A percentile compares a stretch with the other conserved stretches of the same genome.
Evolutionary conservation across 352 stramenopile genomes (phyloP).

Genomic region (Globisporangium barbulae): DNA sequence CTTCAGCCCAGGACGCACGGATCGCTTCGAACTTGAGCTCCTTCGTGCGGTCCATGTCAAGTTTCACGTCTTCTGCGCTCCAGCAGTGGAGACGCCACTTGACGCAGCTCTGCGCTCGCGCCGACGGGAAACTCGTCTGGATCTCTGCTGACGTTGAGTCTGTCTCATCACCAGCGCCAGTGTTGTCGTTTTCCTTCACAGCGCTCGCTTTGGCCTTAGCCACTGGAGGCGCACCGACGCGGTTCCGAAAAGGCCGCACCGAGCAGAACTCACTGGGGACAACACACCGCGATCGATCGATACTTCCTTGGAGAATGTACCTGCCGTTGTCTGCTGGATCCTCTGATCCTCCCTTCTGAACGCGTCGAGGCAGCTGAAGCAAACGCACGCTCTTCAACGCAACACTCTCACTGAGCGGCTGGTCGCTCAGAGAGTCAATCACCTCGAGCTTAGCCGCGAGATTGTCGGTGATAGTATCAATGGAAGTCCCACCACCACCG

Average conservation of each 20-base stretch:
- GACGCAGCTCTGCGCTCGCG: neutral
- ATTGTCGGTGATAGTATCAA: conserved; percentile 18
- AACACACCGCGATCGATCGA: conserved; percentile 50
- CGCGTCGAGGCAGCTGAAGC: conserved; percentile 52
- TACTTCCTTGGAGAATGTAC: conserved; percentile 65
- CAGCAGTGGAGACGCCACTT: conserved; percentile 57
- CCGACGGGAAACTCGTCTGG: conserved; percentile 6
- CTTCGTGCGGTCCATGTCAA: conserved; percentile 53
- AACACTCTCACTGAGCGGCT: conserved; percentile 24
- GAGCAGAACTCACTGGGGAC: conserved; percentile 47
- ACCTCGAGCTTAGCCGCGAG: conserved; percentile 56
- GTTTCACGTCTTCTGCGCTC: conserved; percentile 57
- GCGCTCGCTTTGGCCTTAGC: neutral
- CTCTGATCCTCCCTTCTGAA: neutral
- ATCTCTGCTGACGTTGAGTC: neutral
- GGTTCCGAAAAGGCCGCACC: conserved; percentile 49
- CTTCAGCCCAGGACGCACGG: conserved; percentile 45
- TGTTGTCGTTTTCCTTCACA: conserved; percentile 10
- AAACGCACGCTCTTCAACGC: conserved; percentile 33
- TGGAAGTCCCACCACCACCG: neutral
- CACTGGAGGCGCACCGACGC: neutral
- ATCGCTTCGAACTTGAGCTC: conserved; percentile 53
- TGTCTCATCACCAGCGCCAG: neutral
- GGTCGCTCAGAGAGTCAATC: conserved; percentile 34
- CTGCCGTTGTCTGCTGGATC: conserved; percentile 14